Evolutionary conservation across 768 basidiomycete species (phyloP), one percentile per base, ranked within the genome.

Genomic region (Mycena latifolia): DNA sequence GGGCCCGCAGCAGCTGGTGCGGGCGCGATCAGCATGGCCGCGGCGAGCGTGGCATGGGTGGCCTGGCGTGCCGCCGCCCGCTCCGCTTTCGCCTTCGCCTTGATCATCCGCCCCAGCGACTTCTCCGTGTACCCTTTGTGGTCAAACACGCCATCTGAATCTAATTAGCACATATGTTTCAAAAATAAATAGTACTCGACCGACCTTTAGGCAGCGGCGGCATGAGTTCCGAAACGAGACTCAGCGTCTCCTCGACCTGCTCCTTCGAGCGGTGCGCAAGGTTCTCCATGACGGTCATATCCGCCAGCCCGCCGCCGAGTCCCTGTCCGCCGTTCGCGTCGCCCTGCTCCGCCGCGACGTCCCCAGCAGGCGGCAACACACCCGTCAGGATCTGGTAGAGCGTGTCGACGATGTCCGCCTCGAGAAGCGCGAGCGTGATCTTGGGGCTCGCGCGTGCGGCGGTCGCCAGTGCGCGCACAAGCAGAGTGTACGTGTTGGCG

Each of bases 221-320:
- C 78, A 99, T 87, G 17, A 99, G 80, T 76, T 99, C 98, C 25
- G 93, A 92, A 35, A 97, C 83, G 41, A 99, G 85, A 67, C 91
- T 91, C 39, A 99, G 81, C 0, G 94, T 90, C 78, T 99, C 98
- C 78, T 98, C 96, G 7, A 99, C 89, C 76, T 98, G 96, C 65
- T 99, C 98, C 79, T 99, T 99, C 5, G 98, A 93, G 29, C 96
- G 86, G 77, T 98, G 96, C 0, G 95, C 95, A 48, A 99, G 81
- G 76, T 97, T 99, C 79, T 99, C 94, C 90, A 98, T 94, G 28
- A 99, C 95, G 9, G 95, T 92, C 94, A 99, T 96, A 75, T 98
- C 96, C 20, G 94, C 95, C 5, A 96, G 79, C 29, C 95, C 94
- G 48, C 94, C 94, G 29, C 93, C 93, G 1, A 96, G 79, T 14